Conservation (phyloP, 2,329 filamentous ascomycete species). For the Ceratocystiopsis brevicomis region DNA sequence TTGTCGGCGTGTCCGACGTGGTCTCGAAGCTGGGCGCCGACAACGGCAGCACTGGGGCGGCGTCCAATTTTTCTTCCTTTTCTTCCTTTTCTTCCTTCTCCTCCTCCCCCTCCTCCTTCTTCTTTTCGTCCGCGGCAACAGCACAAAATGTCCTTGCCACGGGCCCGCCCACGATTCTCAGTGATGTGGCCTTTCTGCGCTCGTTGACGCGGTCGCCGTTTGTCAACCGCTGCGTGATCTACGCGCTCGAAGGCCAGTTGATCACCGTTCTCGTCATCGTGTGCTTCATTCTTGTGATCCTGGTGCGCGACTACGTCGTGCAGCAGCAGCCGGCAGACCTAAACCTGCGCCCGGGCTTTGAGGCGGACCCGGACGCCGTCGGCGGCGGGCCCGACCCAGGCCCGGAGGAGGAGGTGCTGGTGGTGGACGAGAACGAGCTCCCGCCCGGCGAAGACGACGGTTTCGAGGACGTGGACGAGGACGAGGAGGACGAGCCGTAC, state of each 20-base stretch:
- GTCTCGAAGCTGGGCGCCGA: background rate
- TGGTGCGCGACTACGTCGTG: constrained; percentile 94
- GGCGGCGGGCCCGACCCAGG: background rate
- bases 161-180: constrained; percentile 28
- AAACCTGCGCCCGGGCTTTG: constrained; percentile 55
- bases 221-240: constrained; percentile 62
- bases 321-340: constrained; percentile 79
- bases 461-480: background rate
- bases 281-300: constrained; percentile 87
- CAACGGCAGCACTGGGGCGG: constrained; percentile 10
- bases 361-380: constrained; percentile 13
- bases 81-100: too few species aligned
- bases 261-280: constrained; percentile 85
- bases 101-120: too few species aligned
- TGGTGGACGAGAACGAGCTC: too few species aligned
- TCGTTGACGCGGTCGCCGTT: constrained; percentile 49
- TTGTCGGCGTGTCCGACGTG: constrained; percentile 10
- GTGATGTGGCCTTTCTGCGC: constrained; percentile 36
- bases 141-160: too few species aligned
- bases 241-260: constrained; percentile 77
- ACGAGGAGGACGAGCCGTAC: background rate
- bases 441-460: background rate
- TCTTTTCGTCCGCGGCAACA: too few species aligned
- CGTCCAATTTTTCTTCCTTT: too few species aligned
- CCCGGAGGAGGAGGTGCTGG: background rate